Conservation (phyloP, 148 eudicot genomes). For the Fagopyrum esculentum region DNA sequence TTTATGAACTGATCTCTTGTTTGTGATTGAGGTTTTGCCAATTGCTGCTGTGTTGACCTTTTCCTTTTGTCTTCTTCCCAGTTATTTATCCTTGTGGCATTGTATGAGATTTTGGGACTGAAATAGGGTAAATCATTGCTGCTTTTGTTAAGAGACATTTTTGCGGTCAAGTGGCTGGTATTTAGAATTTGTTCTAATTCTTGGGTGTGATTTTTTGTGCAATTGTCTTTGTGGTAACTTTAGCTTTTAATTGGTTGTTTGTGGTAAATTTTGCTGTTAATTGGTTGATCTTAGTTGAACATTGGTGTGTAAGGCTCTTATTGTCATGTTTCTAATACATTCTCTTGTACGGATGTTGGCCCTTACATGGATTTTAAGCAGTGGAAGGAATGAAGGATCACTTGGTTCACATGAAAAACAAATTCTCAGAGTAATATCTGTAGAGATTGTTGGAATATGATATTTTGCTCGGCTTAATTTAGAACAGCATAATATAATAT, state of each 20-base stretch:
- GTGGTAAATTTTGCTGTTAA: background rate
- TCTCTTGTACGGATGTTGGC: too few species aligned
- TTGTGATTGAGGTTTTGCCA: background rate
- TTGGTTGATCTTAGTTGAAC: constrained; percentile 3
- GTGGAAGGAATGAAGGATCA: too few species aligned
- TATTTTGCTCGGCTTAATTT: too few species aligned
- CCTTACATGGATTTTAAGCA: too few species aligned
- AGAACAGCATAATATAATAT: background rate
- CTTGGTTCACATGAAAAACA: too few species aligned
- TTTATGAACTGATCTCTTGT: background rate
- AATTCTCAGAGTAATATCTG: too few species aligned
- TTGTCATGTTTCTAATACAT: background rate
- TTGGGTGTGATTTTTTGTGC: background rate
- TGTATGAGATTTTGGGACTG: background rate
- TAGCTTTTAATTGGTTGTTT: background rate
- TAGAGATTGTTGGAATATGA: too few species aligned
- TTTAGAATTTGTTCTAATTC: background rate
- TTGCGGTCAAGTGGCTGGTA: background rate
- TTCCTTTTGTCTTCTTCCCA: background rate
- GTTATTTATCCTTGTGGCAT: background rate
- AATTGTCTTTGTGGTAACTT: background rate
- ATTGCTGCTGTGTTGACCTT: background rate
- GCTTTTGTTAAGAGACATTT: background rate
- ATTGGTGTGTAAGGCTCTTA: background rate
- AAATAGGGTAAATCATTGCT: background rate